phyloP scores from a whole-genome alignment of 164 flowering plant species.

The Vitis amurensis region DNA sequence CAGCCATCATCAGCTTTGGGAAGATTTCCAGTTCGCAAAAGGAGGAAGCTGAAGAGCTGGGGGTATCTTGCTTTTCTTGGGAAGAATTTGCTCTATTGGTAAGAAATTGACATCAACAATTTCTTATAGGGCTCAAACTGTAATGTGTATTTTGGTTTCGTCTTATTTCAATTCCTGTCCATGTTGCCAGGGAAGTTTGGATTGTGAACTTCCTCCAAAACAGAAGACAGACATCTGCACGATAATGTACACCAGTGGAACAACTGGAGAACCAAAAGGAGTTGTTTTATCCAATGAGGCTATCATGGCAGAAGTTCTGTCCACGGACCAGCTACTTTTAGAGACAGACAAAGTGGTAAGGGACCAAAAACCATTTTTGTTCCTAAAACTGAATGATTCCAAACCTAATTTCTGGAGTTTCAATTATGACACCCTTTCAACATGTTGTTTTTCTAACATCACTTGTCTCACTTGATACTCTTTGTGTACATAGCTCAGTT shows the following conservation, averaged over 20 bases:
- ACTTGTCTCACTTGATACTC: too few species aligned
- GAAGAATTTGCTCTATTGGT: slow-evolving; percentile 71
- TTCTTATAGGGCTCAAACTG: too few species aligned
- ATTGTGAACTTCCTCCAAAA: slow-evolving; percentile 63
- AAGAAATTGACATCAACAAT: slow-evolving; percentile 9
- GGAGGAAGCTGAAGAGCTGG: slow-evolving; percentile 69
- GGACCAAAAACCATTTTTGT: background rate
- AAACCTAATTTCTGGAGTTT: background rate
- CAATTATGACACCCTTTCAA: background rate
- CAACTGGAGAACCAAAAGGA: slow-evolving; percentile 99
- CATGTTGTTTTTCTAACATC: background rate
- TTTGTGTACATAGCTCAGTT: too few species aligned
- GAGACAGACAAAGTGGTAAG: slow-evolving; percentile 77
- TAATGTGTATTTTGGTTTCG: background rate
- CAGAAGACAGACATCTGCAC: slow-evolving; percentile 65
- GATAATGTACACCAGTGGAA: slow-evolving; percentile 98
- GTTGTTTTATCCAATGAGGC: slow-evolving; percentile 68
- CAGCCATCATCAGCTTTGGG: slow-evolving; percentile 94
- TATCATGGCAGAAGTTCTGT: slow-evolving; percentile 61
- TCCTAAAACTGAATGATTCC: background rate
- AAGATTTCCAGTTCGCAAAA: slow-evolving; percentile 52
- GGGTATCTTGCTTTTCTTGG: slow-evolving; percentile 87
- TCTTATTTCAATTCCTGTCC: background rate
- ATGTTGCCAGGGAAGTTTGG: slow-evolving; percentile 54
- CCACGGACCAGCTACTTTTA: slow-evolving; percentile 53